These are phyloP conservation scores for Wallacemonas rigidus DNA, from an alignment of 208 protist genomes.

Conservation along the genomic window DNA sequence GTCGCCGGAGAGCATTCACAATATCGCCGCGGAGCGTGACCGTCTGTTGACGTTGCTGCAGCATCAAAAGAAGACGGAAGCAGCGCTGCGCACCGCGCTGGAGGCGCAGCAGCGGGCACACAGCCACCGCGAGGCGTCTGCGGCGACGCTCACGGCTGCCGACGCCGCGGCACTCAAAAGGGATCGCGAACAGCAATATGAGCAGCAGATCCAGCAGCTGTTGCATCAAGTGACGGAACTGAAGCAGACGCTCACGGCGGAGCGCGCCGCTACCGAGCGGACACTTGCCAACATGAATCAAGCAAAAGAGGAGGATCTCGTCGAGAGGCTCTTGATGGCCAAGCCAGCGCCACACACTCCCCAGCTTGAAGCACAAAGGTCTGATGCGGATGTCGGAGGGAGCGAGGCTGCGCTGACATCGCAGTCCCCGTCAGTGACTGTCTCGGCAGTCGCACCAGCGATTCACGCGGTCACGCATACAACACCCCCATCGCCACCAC, in stretches of 20 bases:
- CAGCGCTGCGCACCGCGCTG: conserved; percentile 37
- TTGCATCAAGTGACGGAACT: conserved; percentile 25
- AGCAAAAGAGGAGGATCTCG: conserved; percentile 29
- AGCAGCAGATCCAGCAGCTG: not conserved
- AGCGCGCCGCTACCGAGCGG: conserved; percentile 12
- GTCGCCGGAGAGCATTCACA: conserved; percentile 4
- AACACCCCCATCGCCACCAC: not conserved
- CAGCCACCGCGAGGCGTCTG: conserved; percentile 7
- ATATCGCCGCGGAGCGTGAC: conserved; percentile 47
- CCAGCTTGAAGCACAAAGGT: not conserved
- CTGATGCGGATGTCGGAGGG: not conserved
- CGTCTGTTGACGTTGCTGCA: conserved; percentile 53
- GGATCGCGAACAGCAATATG: conserved; percentile 31
- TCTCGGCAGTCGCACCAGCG: not conserved
- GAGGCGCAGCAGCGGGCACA: conserved; percentile 25
- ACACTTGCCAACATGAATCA: conserved; percentile 17
- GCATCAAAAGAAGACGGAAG: conserved; percentile 42
- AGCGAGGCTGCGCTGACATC: not conserved
- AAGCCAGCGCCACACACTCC: not conserved
- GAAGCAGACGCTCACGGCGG: conserved; percentile 13
- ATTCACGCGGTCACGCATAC: not conserved
- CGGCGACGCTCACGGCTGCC: not conserved
- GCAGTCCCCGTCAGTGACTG: not conserved
- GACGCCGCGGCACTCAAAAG: conserved; percentile 29
- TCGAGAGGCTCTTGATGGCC: conserved; percentile 12